A percentile compares a stretch with the other conserved stretches of the same genome.
Conservation (phyloP, 805 yeast genomes). For the Kuraishia capsulata region DNA sequence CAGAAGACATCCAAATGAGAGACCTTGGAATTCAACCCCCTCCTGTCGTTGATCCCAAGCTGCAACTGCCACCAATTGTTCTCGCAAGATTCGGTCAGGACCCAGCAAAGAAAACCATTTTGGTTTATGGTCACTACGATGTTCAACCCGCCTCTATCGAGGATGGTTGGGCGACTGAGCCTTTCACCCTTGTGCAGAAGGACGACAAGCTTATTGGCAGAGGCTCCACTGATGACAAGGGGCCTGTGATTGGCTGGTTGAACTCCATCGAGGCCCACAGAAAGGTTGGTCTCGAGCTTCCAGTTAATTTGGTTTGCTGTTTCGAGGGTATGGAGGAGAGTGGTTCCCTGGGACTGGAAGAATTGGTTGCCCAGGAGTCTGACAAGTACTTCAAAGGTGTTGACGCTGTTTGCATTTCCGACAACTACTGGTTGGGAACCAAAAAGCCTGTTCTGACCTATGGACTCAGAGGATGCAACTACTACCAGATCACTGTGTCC, state of each 20-base stretch:
- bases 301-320: slow-evolving; percentile 86
- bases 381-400: slow-evolving; percentile 73
- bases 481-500: slow-evolving; percentile 69
- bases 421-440: slow-evolving; percentile 98
- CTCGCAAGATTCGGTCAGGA: slow-evolving; percentile 80
- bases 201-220: slow-evolving; percentile 76
- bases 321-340: slow-evolving; percentile 99
- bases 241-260: slow-evolving; percentile 97
- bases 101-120: slow-evolving; percentile 75
- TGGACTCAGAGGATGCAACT: slow-evolving; percentile 94
- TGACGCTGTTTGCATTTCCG: slow-evolving; percentile 92
- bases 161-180: slow-evolving; percentile 96
- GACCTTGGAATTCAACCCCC: slow-evolving; percentile 88
- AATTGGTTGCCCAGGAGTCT: slow-evolving; percentile 73
- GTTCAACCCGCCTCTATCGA: slow-evolving; percentile 92
- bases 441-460: slow-evolving; percentile 94
- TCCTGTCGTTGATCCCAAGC: slow-evolving; percentile 59
- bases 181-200: slow-evolving; percentile 67
- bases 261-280: slow-evolving; percentile 87
- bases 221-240: slow-evolving; percentile 97
- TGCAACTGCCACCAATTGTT: slow-evolving; percentile 91
- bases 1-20: slow-evolving; percentile 70
- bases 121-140: slow-evolving; percentile 95
- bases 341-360: slow-evolving; percentile 89
- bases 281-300: slow-evolving; percentile 75